Evolutionary conservation across 352 stramenopile genomes (phyloP), one percentile per base, ranked within the genome.

Genomic region (Phytophthora pinifolia): DNA sequence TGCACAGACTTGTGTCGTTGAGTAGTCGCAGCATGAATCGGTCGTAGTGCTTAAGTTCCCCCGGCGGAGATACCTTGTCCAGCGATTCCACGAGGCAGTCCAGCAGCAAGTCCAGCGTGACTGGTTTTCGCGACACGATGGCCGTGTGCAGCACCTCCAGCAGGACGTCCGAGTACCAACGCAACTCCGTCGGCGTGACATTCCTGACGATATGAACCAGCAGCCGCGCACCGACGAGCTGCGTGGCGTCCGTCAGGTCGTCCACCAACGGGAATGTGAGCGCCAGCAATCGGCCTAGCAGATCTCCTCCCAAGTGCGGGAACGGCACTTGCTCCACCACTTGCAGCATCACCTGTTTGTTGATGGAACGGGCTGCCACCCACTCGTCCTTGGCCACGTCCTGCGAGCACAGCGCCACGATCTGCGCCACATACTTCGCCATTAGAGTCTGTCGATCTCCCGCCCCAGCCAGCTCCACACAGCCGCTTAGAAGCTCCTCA

Each of bases 241-340:
- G 83, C 2, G 79, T 86, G 12, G 70, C 48, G 41, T 89, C 70
- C 2, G 47, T 79, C 31, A 90, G 62, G 33, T 92, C 75, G 57
- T 95, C 85, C 14, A 95, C 53, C 14, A 95, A 67, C 30, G 85
- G 85, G 15, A 95, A 87, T 20, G 87, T 79, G 25, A 95, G 68
- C 32, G 85, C 79, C 14, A 95, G 59, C 15, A 92, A 32, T 10
- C 83, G 83, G 1, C 85, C 85, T 12, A 92, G 70, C n/a, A 86
- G 22, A 25, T 93, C 85, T 9, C 79, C 78, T 0, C 75, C 77
- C 2, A 94, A 50, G 36, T 84, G 54, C 14, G 85, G 85, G 17
- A 74, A 79, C n/a, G 49, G 9, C 13, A 93, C 68, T 51, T 89
- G 72, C 42, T 69, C 35, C 13, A 88, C 62, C 39, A 89, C 44